Percentiles rank a stretch among this genome's conserved stretches.
These are phyloP conservation scores for Dendrobium huoshanense DNA, from an alignment of 106 monocot genomes.

Conservation along the genomic window DNA sequence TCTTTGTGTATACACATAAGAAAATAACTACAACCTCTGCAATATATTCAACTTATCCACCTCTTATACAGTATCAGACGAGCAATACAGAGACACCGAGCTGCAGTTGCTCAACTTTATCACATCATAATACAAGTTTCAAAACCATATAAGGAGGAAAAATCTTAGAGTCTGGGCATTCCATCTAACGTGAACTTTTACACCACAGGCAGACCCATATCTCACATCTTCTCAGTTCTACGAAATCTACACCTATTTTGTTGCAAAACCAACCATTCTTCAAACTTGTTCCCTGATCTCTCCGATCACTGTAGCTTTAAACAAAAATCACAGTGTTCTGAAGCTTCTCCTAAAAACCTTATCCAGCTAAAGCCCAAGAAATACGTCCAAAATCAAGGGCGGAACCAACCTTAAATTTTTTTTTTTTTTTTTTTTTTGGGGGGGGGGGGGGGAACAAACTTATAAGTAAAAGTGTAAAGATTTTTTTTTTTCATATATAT, in stretches of 20 bases:
- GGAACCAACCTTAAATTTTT: too few species aligned
- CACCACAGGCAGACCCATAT: neutral
- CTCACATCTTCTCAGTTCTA: too few species aligned
- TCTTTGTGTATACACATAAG: too few species aligned
- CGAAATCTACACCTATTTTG: neutral
- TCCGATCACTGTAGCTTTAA: constrained; percentile 19
- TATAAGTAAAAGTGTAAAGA: too few species aligned
- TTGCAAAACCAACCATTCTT: neutral
- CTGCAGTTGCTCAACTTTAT: too few species aligned
- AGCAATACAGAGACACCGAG: neutral
- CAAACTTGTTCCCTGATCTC: constrained; percentile 11
- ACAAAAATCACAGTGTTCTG: constrained; percentile 17
- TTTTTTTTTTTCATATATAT: too few species aligned
- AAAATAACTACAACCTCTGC: too few species aligned
- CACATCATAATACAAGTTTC: neutral
- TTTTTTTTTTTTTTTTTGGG: too few species aligned
- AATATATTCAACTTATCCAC: neutral
- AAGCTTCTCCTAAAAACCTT: constrained; percentile 19
- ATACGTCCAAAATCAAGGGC: neutral
- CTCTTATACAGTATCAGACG: neutral
- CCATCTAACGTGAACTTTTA: neutral
- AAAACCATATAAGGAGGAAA: neutral
- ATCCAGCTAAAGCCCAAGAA: constrained; percentile 19
- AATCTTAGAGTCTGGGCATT: neutral
- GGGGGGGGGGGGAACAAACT: accelerated